Conservation (phyloP, 192 early-diverging fungal genomes). For the Coemansia asiatica region DNA sequence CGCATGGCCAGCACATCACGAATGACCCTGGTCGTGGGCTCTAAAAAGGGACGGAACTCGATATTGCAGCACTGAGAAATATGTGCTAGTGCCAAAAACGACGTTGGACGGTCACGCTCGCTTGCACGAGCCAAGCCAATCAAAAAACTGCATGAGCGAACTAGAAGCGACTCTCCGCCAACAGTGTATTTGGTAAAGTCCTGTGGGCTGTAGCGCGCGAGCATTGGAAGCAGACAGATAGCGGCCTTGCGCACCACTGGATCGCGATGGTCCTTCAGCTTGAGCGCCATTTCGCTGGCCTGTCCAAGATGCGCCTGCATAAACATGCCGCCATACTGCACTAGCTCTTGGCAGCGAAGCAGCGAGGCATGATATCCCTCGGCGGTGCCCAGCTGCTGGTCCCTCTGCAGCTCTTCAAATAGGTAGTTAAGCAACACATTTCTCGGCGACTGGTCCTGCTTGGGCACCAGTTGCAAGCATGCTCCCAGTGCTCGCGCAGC, state of each 20-base stretch:
- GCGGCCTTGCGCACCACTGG: conserved; percentile 77
- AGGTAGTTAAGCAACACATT: conserved; percentile 76
- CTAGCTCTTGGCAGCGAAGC: conserved; percentile 75
- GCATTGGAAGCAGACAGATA: conserved; percentile 75
- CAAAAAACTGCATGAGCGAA: conserved; percentile 74
- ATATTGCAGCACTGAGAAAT: conserved; percentile 77
- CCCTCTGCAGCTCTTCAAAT: conserved; percentile 78
- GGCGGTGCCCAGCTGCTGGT: conserved; percentile 65
- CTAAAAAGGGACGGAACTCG: conserved; percentile 77
- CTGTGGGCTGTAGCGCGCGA: conserved; percentile 76
- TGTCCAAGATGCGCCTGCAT: conserved; percentile 78
- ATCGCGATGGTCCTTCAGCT: conserved; percentile 78
- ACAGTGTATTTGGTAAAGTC: conserved; percentile 59
- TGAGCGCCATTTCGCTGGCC: conserved; percentile 73
- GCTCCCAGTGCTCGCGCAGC: conserved; percentile 82
- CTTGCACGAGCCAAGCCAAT: conserved; percentile 70
- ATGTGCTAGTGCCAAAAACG: conserved; percentile 82
- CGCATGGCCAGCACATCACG: conserved; percentile 65
- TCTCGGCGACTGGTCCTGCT: conserved; percentile 69
- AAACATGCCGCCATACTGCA: conserved; percentile 81
- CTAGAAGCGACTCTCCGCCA: conserved; percentile 63
- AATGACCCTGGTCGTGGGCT: conserved; percentile 72
- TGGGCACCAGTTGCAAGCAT: conserved; percentile 79
- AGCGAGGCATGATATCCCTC: conserved; percentile 87
- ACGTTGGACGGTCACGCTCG: conserved; percentile 57